These are phyloP conservation scores for Centrapalus pauciflorus DNA, from an alignment of 129 eudicot genomes.

Conservation along the genomic window DNA sequence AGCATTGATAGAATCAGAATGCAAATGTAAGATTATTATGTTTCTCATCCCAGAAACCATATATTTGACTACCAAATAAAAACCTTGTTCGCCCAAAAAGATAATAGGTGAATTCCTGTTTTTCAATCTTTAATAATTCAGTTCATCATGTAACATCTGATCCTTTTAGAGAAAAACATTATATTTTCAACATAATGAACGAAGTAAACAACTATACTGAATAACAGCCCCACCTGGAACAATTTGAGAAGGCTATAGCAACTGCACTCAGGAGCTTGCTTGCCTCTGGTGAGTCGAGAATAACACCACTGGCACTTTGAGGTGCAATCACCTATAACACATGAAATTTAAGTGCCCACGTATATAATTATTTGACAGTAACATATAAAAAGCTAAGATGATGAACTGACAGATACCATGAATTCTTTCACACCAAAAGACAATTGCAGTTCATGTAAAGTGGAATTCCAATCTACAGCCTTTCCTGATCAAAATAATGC, in stretches of 20 bases:
- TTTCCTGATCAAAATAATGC: constrained; percentile 34
- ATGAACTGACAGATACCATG: constrained; percentile 47
- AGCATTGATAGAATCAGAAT: constrained; percentile 18
- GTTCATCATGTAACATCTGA: too few relatives aligned
- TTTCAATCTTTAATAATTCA: too few relatives aligned
- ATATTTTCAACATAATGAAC: constrained; percentile 3
- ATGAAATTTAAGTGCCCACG: neutral
- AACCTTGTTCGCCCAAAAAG: too few relatives aligned
- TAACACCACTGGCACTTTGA: constrained; percentile 97
- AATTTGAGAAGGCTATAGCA: constrained; percentile 91
- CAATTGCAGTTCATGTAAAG: constrained; percentile 72
- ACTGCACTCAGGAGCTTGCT: constrained; percentile 96
- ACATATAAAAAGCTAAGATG: constrained; percentile 4
- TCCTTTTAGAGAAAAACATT: too few relatives aligned
- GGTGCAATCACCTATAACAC: constrained; percentile 80
- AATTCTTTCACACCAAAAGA: constrained; percentile 90
- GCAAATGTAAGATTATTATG: constrained; percentile 1
- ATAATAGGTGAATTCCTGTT: neutral
- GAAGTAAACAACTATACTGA: neutral
- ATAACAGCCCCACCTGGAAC: constrained; percentile 61
- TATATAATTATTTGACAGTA: neutral
- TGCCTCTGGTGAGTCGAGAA: constrained; percentile 93
- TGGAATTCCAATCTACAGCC: constrained; percentile 42
- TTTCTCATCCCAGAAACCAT: too few relatives aligned
- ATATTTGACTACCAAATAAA: too few relatives aligned